Conservation (phyloP, 345 rosid species). For the Anastatica hierochuntica region DNA sequence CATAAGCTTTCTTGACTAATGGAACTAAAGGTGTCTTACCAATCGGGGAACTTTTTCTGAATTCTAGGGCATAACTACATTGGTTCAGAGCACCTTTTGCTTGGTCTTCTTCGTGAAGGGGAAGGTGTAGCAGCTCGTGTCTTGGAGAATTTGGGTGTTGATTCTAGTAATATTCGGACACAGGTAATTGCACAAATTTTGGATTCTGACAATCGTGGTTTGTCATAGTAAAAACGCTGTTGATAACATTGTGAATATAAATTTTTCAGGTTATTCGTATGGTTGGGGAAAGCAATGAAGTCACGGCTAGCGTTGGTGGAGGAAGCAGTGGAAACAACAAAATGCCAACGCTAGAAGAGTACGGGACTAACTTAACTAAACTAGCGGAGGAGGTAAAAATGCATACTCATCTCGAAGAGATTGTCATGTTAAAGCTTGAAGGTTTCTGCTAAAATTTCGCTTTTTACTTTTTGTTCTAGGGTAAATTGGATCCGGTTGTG, state of each 20-base stretch:
- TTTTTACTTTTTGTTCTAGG: conserved; percentile 36
- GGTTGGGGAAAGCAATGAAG: conserved; percentile 93
- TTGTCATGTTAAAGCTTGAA: conserved; percentile 1
- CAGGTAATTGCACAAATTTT: conserved; percentile 45
- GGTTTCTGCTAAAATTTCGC: background rate
- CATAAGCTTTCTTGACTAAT: too few species aligned
- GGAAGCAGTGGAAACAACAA: conserved; percentile 59
- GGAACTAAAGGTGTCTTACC: background rate
- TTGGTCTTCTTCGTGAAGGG: conserved; percentile 94
- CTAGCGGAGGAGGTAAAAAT: conserved; percentile 82
- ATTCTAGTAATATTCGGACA: conserved; percentile 79
- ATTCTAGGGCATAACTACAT: conserved; percentile 90
- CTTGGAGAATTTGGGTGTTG: conserved; percentile 91
- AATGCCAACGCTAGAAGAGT: conserved; percentile 98
- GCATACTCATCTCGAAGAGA: background rate
- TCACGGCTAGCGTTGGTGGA: conserved; percentile 74
- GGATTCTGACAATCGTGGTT: background rate
- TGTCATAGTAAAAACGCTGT: background rate
- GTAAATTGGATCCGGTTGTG: conserved; percentile 96
- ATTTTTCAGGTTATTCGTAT: conserved; percentile 74
- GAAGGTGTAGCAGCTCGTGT: conserved; percentile 99
- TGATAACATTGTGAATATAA: background rate
- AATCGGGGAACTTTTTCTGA: background rate
- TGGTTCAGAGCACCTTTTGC: conserved; percentile 97
- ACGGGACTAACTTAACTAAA: conserved; percentile 94